These are phyloP conservation scores for Candida sojae DNA, from an alignment of 1,139 yeast genomes.

Conservation along the genomic window DNA sequence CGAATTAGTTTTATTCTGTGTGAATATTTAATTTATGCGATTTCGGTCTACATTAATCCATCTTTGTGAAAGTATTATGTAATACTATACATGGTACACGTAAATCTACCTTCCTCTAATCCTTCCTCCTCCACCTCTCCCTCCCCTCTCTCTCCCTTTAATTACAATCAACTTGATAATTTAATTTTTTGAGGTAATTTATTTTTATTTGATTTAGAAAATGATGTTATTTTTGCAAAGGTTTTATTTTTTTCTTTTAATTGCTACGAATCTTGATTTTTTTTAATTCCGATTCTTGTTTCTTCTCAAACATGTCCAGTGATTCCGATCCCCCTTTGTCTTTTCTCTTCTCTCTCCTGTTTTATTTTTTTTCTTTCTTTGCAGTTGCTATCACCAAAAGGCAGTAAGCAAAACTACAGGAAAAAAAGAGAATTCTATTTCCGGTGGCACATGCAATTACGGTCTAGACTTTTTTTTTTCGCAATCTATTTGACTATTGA, in stretches of 20 bases:
- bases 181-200: too few relatives aligned
- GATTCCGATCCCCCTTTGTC: background rate
- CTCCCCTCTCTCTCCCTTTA: too few relatives aligned
- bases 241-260: background rate
- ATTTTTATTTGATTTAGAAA: too few relatives aligned
- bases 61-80: background rate
- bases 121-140: background rate
- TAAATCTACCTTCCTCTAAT: background rate
- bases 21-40: background rate
- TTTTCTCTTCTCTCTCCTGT: background rate
- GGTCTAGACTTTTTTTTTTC: background rate
- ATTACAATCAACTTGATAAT: too few relatives aligned
- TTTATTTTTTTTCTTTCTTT: background rate
- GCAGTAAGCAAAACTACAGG: too few relatives aligned
- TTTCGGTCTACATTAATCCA: constrained; percentile 3
- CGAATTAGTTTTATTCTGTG: background rate
- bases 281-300: background rate
- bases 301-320: background rate
- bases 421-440: background rate
- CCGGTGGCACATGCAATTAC: background rate
- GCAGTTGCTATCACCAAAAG: too few relatives aligned
- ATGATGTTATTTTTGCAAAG: background rate
- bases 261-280: background rate
- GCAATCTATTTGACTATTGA: background rate
- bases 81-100: background rate